Evolutionary conservation across 306 rosid genomes (phyloP).

Genomic region (Leucaena leucocephala): DNA sequence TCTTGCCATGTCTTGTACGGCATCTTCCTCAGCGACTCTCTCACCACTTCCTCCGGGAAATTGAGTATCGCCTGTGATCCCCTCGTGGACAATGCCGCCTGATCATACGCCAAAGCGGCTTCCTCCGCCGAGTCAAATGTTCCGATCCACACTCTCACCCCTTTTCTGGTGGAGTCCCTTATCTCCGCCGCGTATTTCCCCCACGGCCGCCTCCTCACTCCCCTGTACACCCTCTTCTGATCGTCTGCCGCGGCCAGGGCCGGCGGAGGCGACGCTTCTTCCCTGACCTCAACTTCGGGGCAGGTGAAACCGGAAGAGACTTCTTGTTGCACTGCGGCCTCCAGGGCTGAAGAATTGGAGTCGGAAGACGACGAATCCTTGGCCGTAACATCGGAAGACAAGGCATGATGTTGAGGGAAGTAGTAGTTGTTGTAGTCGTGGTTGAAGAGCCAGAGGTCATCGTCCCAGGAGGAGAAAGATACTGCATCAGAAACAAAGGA

Average conservation of each 20-base stretch:
- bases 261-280: not conserved
- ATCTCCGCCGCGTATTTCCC: constrained; percentile 90
- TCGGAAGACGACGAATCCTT: constrained; percentile 32
- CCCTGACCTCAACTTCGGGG: not conserved
- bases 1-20: constrained; percentile 28
- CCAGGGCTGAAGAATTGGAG: constrained; percentile 25
- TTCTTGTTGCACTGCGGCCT: constrained; percentile 35
- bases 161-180: constrained; percentile 81
- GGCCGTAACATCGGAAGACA: not conserved
- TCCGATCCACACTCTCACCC: constrained; percentile 87
- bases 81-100: constrained; percentile 70
- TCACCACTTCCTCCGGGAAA: constrained; percentile 59
- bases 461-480: constrained; percentile 30
- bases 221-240: constrained; percentile 40
- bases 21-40: constrained; percentile 41
- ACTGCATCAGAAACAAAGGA: not conserved
- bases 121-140: constrained; percentile 84
- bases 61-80: constrained; percentile 74
- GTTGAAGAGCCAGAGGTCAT: constrained; percentile 23
- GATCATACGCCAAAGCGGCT: constrained; percentile 89
- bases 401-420: not conserved
- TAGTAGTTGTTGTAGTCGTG: not conserved
- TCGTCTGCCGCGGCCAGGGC: no score
- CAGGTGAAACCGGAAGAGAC: constrained; percentile 34
- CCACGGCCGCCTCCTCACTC: constrained; percentile 88